Percentiles rank a stretch among this genome's conserved stretches.
phyloP scores from a whole-genome alignment of 139 green algal species.

The Chlorella sp. region DNA sequence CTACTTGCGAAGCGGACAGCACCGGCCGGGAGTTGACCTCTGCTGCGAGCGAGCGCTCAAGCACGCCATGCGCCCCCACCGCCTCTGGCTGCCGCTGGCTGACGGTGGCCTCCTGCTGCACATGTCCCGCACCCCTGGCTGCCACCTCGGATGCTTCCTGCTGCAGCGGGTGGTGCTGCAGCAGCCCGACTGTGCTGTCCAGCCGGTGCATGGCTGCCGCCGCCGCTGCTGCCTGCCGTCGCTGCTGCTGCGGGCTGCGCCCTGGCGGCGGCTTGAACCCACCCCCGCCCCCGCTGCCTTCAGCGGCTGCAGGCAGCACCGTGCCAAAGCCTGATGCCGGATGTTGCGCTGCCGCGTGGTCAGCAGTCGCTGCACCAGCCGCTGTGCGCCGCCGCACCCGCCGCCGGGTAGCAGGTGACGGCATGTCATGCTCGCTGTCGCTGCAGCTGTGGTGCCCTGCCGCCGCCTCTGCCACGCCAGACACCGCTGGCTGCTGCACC shows the following conservation, averaged over 20 bases:
- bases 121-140: not conserved
- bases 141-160: constrained; percentile 23
- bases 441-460: constrained; percentile 10
- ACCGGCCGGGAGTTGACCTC: constrained; percentile 24
- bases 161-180: not conserved
- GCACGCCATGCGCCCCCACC: not conserved
- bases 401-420: not conserved
- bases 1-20: constrained; percentile 15
- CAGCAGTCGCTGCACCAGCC: not conserved
- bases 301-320: not conserved
- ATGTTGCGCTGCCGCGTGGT: not conserved
- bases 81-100: not conserved
- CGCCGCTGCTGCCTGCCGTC: not conserved
- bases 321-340: too few species aligned
- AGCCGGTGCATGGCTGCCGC: not conserved
- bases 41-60: constrained; percentile 1
- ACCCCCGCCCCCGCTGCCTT: not conserved
- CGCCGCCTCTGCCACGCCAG: constrained; percentile 11
- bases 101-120: constrained; percentile 16
- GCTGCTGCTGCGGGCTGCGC: not conserved
- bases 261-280: constrained; percentile 26
- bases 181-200: constrained; percentile 27
- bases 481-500: constrained; percentile 26
- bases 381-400: not conserved
- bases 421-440: constrained; percentile 1